These are phyloP conservation scores for Penicillium sp. DNA, from an alignment of 2,329 filamentous ascomycete genomes.

Conservation along the genomic window DNA sequence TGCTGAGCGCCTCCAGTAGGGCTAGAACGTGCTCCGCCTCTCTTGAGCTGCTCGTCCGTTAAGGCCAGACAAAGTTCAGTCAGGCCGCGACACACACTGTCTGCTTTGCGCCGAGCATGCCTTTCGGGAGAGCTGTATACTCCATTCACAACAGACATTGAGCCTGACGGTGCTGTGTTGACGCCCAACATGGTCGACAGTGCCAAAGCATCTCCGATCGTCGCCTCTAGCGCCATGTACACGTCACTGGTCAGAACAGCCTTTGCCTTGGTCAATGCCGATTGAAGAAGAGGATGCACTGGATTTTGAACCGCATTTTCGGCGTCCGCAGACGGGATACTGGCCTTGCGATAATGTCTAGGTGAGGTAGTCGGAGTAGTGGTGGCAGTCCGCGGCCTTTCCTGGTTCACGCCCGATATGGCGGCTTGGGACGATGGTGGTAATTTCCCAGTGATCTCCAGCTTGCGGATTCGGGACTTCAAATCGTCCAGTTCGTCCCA, in stretches of 20 bases:
- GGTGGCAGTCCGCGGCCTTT: conserved; percentile 83
- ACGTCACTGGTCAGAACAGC: conserved; percentile 64
- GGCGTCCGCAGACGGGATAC: conserved; percentile 34
- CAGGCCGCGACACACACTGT: conserved; percentile 85
- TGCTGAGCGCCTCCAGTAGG: conserved; percentile 23
- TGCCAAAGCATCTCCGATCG: conserved; percentile 73
- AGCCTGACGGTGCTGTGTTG: conserved; percentile 56
- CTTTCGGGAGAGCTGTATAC: conserved; percentile 59
- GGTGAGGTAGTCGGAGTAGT: conserved; percentile 88
- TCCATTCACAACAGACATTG: conserved; percentile 36
- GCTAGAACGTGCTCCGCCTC: conserved; percentile 27
- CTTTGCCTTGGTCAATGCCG: conserved; percentile 75
- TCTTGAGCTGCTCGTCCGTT: conserved; percentile 53
- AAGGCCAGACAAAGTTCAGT: conserved; percentile 89
- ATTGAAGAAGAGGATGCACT: conserved; percentile 71
- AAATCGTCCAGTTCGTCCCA: conserved; percentile 97
- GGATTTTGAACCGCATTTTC: conserved; percentile 47
- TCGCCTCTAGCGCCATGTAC: conserved; percentile 73
- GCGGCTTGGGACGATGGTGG: conserved; percentile 77
- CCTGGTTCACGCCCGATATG: conserved; percentile 67
- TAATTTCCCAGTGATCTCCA: conserved; percentile 84
- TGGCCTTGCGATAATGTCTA: conserved; percentile 60
- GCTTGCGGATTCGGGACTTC: conserved; percentile 83
- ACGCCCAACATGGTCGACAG: conserved; percentile 74
- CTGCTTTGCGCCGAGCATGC: conserved; percentile 81